Evolutionary conservation across 1,284 basidiomycete species (phyloP), one percentile per base, ranked within the genome.

Genomic region (Hemileia vastatrix): DNA sequence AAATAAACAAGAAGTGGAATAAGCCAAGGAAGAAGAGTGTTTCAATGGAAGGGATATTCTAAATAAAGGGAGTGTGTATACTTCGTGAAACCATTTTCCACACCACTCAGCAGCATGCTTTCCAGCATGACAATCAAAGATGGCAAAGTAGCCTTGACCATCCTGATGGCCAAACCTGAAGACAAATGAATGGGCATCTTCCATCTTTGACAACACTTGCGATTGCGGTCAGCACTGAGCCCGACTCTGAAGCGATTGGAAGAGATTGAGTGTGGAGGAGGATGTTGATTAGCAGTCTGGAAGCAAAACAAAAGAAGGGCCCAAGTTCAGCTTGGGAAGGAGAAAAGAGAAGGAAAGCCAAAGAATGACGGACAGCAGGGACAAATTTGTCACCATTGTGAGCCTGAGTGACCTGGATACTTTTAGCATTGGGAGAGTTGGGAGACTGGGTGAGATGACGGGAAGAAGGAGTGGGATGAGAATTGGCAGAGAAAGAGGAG

Each of bases 51-150:
- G 19, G 15, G 33, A 21, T 44, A 5, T 23, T 8, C 19, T 15
- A 58, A 31, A 19, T 43, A 9, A 52, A 43, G 52, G 23, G 32
- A 27, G 24, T 13, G 11, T 18, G 66, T 81, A 69, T 73, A 90
- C 90, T 79, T 92, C 83, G 75, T 97, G 92, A 77, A 98, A 97
- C 77, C 98, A 86, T 70, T 84, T 82, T 23, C 94, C 93, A 77
- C 95, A 98, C 93, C 93, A 98, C 76, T 99, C 95, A 19, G 95
- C 95, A 21, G 94, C 91, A 72, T 96, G 90, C 75, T 96, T 97
- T 19, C 95, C 95, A 0, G 95, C 95, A 74, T 99, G 95, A 2
- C 95, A 95, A 71, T 99, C 95, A 72, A 98, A 99, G 49, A 99
- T 85, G 9, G 92, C 92, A 75, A 95, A 97, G 80, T 95, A 97